phyloP scores from a whole-genome alignment of 2,329 filamentous ascomycete species.

The Monilinia aucupariae region DNA sequence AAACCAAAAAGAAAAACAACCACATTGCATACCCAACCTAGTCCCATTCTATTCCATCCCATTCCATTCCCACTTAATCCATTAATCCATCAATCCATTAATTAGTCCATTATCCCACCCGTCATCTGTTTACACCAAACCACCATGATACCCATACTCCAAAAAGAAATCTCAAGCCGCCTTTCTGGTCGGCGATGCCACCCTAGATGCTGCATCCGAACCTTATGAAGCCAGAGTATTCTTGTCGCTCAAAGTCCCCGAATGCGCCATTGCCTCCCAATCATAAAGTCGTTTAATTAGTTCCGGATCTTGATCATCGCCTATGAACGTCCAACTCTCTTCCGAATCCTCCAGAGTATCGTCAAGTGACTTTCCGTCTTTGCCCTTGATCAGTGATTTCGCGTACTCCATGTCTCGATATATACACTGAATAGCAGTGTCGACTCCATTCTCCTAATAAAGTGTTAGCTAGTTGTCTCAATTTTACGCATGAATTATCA shows the following conservation, averaged over 20 bases:
- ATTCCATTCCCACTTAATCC: neutral
- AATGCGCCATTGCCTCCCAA: slow-evolving; percentile 33
- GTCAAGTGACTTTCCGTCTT: slow-evolving; percentile 48
- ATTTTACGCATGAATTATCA: slow-evolving; percentile 20
- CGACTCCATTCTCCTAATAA: slow-evolving; percentile 78
- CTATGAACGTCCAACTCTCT: slow-evolving; percentile 89
- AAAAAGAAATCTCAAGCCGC: slow-evolving; percentile 2
- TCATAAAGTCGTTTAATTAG: slow-evolving; percentile 32
- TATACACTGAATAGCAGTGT: slow-evolving; percentile 81
- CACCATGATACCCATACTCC: neutral
- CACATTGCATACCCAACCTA: neutral
- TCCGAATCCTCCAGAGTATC: slow-evolving; percentile 57
- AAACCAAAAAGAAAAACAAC: too few species aligned
- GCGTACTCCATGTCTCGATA: slow-evolving; percentile 96
- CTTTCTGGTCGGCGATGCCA: slow-evolving; percentile 9
- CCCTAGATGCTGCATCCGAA: slow-evolving; percentile 16
- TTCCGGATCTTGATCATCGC: slow-evolving; percentile 39
- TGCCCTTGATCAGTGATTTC: slow-evolving; percentile 69
- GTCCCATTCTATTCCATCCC: neutral
- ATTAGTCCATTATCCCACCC: neutral
- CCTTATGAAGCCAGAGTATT: slow-evolving; percentile 17
- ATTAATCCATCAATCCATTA: neutral
- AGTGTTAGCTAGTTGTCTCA: slow-evolving; percentile 31
- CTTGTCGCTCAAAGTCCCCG: slow-evolving; percentile 19
- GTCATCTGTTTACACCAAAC: neutral